Base-by-base conservation (phyloP, 345 rosid genomes). In the Acer negundo region DNA sequence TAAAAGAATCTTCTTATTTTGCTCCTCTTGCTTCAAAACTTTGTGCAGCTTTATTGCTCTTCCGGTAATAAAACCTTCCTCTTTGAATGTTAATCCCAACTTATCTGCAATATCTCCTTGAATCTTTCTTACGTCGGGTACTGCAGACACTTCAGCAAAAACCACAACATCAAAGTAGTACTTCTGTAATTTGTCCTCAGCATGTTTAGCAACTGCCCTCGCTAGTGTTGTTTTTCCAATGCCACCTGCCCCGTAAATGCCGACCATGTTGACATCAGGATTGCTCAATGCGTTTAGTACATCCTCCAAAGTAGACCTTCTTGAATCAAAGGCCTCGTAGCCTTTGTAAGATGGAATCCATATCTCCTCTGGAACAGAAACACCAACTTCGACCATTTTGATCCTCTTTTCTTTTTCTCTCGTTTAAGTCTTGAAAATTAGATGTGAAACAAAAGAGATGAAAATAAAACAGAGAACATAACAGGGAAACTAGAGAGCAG, bases 91-190 rank as follows among this genome's bases (percentile, higher is more conserved):
- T 31, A 31, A 31, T 31, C 38, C 38, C 38, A 31, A 31, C 38
- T 3, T 7, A 8, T 68, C 72, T 1, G 78, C 79, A 19, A 81
- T 16, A 59, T 68, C 62, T 10, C 56, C 73, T 51, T 77, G 84
- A 62, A 81, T 81, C 6, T 31, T 73, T 35, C n/a, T 23, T 13
- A 81, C 22, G 31, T 81, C 75, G 8, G 64, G 61, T 3, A n/a
- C 67, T 28, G 22, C 28, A 4, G 75, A 67, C n/a, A 77, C 75
- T 0, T 40, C 44, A 12, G 70, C 84, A 19, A 73, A 56, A 10
- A 42, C 63, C 2, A 81, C 80, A 6, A 10, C 28, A 42, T 66
- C 46, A 47, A 81, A 81, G 40, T 77, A 44, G 38, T 3, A 31
- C 38, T 31, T 31, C 13, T 61, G 56, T 1, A 3, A 10, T 3